Evolutionary conservation across 208 protist species (phyloP).

Genomic region (Trichomonas gallinae): DNA sequence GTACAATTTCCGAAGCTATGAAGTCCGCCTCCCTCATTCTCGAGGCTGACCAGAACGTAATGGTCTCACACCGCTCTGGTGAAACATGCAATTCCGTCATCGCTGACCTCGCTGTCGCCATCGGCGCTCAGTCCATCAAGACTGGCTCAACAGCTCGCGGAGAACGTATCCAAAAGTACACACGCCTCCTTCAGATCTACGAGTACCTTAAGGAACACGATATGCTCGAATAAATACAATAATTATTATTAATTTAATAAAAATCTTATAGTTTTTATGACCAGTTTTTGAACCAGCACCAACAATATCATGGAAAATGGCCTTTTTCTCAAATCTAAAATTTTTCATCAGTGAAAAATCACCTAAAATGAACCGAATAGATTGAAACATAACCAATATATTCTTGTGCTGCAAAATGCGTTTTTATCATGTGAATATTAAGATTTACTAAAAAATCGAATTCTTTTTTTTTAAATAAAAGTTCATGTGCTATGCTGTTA

Average conservation of each 20-base stretch:
- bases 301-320: too few species aligned
- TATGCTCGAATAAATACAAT: neutral
- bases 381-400: too few species aligned
- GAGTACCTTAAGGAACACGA: conserved; percentile 63
- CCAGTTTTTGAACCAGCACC: too few species aligned
- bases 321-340: too few species aligned
- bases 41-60: conserved; percentile 54
- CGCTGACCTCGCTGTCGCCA: conserved; percentile 86
- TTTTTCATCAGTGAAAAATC: too few species aligned
- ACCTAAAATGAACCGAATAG: too few species aligned
- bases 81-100: conserved; percentile 93
- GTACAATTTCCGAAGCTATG: conserved; percentile 81
- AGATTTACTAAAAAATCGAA: too few species aligned
- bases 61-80: conserved; percentile 85
- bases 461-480: too few species aligned
- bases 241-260: neutral
- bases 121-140: conserved; percentile 89
- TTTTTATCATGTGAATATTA: too few species aligned
- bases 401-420: too few species aligned
- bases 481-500: too few species aligned
- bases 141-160: conserved; percentile 84
- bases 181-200: conserved; percentile 95
- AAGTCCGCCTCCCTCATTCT: conserved; percentile 65
- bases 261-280: too few species aligned
- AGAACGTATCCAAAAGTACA: conserved; percentile 76